Evolutionary conservation across 1,284 basidiomycete species (phyloP).

Genomic region (Marasmius tenuissimus): DNA sequence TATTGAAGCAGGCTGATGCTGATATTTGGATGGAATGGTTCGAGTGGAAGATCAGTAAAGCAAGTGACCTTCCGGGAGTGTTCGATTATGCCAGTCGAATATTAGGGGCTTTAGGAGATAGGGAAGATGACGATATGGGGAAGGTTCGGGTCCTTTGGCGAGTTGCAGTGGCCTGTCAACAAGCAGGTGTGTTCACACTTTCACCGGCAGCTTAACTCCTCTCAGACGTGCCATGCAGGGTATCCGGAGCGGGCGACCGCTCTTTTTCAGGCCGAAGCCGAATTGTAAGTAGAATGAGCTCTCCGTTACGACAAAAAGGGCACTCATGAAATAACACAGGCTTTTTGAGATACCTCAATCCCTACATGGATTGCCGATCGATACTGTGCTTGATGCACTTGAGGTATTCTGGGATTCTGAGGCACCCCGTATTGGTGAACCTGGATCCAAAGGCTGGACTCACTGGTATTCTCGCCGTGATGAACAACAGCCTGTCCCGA

Average conservation of each 20-base stretch:
- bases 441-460: constrained; percentile 60
- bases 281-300: constrained; percentile 51
- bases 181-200: constrained; percentile 62
- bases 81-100: constrained; percentile 48
- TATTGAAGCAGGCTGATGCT: constrained; percentile 49
- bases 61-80: constrained; percentile 46
- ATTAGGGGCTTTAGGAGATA: constrained; percentile 35
- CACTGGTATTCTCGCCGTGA: constrained; percentile 50
- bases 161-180: constrained; percentile 62
- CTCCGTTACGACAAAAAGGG: constrained; percentile 5
- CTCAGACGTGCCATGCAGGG: constrained; percentile 33
- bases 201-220: constrained; percentile 4
- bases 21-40: constrained; percentile 75
- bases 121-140: constrained; percentile 48
- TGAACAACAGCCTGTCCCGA: constrained; percentile 12
- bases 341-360: constrained; percentile 52
- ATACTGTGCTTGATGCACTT: constrained; percentile 50
- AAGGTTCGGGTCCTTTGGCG: constrained; percentile 73
- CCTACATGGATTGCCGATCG: constrained; percentile 40
- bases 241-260: constrained; percentile 67
- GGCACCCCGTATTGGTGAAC: constrained; percentile 62
- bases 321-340: constrained; percentile 31
- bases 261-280: constrained; percentile 76
- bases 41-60: constrained; percentile 63
- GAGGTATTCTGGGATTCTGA: constrained; percentile 82